Percentiles rank a stretch among this genome's conserved stretches.
Evolutionary conservation across 2,329 filamentous ascomycete species (phyloP).

Genomic region (Penicillium sp.): DNA sequence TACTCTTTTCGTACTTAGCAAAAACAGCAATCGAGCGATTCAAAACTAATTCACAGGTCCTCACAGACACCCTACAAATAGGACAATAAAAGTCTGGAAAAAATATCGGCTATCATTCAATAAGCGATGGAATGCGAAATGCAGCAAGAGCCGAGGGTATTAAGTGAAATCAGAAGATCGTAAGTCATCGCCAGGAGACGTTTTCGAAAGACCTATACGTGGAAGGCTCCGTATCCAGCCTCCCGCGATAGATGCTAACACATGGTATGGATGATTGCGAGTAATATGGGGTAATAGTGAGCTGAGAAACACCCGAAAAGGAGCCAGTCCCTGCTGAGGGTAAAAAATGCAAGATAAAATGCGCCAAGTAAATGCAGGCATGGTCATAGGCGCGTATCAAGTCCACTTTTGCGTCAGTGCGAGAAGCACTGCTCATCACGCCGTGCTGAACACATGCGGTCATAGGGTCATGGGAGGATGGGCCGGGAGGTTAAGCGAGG

Average conservation of each 20-base stretch:
- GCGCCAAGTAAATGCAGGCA: constrained; percentile 13
- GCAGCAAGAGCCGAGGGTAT: constrained; percentile 14
- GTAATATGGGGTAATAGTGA: constrained; percentile 2
- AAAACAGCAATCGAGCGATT: too few relatives aligned
- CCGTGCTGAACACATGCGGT: constrained; percentile 20
- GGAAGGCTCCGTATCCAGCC: neutral
- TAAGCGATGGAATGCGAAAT: neutral
- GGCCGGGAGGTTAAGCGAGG: constrained; percentile 18
- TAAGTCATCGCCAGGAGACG: constrained; percentile 1
- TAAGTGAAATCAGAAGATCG: constrained; percentile 14
- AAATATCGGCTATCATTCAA: neutral
- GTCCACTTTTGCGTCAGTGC: neutral
- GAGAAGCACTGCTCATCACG: constrained; percentile 18
- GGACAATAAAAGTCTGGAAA: neutral
- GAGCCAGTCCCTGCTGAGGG: constrained; percentile 16
- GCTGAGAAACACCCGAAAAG: constrained; percentile 5
- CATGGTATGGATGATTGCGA: neutral
- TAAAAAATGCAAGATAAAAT: constrained; percentile 9
- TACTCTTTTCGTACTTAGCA: too few relatives aligned
- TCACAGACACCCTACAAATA: neutral
- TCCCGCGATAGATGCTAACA: neutral
- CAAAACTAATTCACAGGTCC: neutral
- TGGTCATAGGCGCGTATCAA: constrained; percentile 5
- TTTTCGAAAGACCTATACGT: constrained; percentile 2
- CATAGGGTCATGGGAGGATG: constrained; percentile 21